These are phyloP conservation scores for Themeda triandra DNA, from an alignment of 176 grass and related monocot species.

Conservation along the genomic window DNA sequence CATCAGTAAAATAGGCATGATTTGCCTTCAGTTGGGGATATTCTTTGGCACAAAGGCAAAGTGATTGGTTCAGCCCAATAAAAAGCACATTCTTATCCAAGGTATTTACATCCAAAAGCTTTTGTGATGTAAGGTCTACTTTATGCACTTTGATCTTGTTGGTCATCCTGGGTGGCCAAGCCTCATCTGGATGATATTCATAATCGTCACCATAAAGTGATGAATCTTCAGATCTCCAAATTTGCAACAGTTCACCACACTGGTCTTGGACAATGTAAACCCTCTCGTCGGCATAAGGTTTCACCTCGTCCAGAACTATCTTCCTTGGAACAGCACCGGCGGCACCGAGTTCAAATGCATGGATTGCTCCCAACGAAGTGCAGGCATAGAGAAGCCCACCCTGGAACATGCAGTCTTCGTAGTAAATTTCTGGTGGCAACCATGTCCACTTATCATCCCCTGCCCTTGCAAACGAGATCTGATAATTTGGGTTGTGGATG, in stretches of 20 bases:
- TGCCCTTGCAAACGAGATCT: too few species aligned
- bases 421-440: not conserved
- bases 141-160: not conserved
- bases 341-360: not conserved
- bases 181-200: too few species aligned
- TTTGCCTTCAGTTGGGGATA: not conserved
- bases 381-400: not conserved
- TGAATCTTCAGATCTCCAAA: too few species aligned
- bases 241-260: too few species aligned
- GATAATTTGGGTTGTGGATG: too few species aligned
- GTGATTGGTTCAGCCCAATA: not conserved
- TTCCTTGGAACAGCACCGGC: too few species aligned
- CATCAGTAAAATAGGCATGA: not conserved
- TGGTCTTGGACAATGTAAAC: too few species aligned
- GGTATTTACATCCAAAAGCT: not conserved
- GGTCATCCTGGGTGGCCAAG: not conserved
- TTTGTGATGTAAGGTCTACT: not conserved
- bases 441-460: too few species aligned
- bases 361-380: not conserved
- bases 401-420: not conserved
- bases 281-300: too few species aligned
- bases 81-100: not conserved
- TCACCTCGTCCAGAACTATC: too few species aligned
- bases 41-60: not conserved
- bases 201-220: too few species aligned